Percentiles rank a stretch among this genome's conserved stretches.
phyloP scores from a whole-genome alignment of 2,329 filamentous ascomycete genomes.

The Trichoderma gracile region DNA sequence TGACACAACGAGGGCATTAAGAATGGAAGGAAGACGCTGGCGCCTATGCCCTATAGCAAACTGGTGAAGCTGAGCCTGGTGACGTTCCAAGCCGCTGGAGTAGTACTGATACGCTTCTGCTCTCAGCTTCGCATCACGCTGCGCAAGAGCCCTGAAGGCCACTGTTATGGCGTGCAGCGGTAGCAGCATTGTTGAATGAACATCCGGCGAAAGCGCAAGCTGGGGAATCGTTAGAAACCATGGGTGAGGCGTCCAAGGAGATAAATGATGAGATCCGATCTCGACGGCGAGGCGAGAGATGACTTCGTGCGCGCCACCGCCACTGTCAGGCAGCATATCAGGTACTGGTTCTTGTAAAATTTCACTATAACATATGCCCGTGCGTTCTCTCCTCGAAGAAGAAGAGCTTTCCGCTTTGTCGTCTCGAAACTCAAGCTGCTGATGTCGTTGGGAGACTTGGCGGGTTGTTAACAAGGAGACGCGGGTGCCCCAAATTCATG shows the following conservation, averaged over 20 bases:
- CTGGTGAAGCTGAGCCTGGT: slow-evolving; percentile 5
- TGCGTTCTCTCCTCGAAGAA: background rate
- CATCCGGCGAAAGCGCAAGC: slow-evolving; percentile 1
- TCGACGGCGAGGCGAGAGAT: slow-evolving; percentile 17
- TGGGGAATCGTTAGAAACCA: slow-evolving; percentile 12
- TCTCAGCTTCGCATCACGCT: background rate
- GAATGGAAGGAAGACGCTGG: background rate
- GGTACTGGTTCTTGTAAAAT: background rate
- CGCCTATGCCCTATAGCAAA: background rate
- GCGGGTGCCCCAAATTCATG: background rate
- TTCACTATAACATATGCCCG: background rate
- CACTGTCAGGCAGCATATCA: background rate
- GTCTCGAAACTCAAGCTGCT: background rate
- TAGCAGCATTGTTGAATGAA: background rate
- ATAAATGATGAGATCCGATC: slow-evolving; percentile 14
- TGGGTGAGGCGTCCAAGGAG: slow-evolving; percentile 18
- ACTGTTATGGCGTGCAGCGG: slow-evolving; percentile 5
- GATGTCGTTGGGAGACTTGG: background rate
- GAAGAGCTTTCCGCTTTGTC: background rate
- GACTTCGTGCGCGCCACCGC: background rate
- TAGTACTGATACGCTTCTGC: slow-evolving; percentile 7
- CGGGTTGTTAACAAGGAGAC: background rate
- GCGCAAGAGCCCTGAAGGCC: background rate
- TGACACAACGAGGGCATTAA: slow-evolving; percentile 9
- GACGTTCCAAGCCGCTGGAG: background rate